Evolutionary conservation across 1,284 basidiomycete species (phyloP).

Genomic region (Pseudomicrostroma phylloplanum): DNA sequence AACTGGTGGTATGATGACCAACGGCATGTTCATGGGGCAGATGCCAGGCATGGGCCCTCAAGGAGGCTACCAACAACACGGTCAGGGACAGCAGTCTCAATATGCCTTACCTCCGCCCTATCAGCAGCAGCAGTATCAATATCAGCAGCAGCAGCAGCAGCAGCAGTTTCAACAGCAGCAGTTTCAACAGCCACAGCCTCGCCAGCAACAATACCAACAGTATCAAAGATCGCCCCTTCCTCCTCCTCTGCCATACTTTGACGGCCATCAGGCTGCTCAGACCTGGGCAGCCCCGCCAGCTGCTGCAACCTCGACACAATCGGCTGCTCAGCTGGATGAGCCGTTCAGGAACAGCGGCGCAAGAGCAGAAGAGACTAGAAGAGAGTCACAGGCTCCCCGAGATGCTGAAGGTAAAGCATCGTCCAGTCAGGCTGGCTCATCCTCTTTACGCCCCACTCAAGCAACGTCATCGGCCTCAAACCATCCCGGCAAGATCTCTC

Average conservation of each 20-base stretch:
- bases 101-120: slow-evolving; percentile 9
- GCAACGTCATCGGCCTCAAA: neutral
- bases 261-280: no score
- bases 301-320: no score
- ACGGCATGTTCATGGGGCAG: neutral
- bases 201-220: slow-evolving; percentile 13
- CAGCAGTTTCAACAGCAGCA: slow-evolving; percentile 4
- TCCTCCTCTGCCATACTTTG: no score
- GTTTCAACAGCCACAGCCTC: slow-evolving; percentile 11
- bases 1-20: neutral
- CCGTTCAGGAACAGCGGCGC: no score
- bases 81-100: slow-evolving; percentile 16
- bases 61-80: slow-evolving; percentile 9
- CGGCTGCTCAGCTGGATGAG: no score
- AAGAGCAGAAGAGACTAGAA: no score
- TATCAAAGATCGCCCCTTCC: neutral
- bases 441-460: no score
- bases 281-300: no score
- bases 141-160: neutral
- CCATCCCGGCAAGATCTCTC: slow-evolving; percentile 35
- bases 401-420: no score
- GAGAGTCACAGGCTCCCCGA: no score
- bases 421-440: no score
- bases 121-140: slow-evolving; percentile 8
- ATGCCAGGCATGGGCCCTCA: neutral